phyloP scores from a whole-genome alignment of 306 rosid genomes.

The Rosa rugosa region DNA sequence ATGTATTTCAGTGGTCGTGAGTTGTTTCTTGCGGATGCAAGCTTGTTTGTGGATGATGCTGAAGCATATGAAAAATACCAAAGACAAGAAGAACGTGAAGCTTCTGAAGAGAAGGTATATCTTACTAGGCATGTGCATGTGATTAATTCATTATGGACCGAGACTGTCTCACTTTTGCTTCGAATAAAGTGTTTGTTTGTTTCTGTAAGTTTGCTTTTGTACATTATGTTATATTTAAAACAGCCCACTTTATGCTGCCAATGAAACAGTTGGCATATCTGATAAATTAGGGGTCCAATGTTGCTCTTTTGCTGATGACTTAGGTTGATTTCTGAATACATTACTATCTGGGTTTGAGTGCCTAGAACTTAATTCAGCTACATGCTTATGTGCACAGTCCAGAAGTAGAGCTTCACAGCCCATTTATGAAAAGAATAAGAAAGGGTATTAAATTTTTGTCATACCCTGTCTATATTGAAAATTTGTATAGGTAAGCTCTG shows the following conservation, averaged over 20 bases:
- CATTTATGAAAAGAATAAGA: neutral
- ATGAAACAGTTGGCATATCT: neutral
- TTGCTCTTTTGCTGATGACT: neutral
- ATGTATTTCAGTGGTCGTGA: conserved; percentile 50
- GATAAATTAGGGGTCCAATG: neutral
- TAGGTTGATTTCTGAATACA: neutral
- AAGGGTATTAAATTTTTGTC: neutral
- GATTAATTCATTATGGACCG: neutral
- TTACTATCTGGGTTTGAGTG: neutral
- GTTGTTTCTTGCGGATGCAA: conserved; percentile 88
- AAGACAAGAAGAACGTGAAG: conserved; percentile 60
- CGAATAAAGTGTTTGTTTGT: neutral
- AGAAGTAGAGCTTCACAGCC: neutral
- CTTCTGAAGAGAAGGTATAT: conserved; percentile 54
- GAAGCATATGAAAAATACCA: conserved; percentile 87
- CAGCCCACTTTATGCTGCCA: neutral
- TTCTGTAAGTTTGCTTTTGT: neutral
- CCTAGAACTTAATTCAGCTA: neutral
- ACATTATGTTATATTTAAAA: neutral
- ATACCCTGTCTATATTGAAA: neutral
- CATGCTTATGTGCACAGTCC: neutral
- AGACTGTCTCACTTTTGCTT: neutral
- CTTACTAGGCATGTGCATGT: neutral
- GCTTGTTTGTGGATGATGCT: conserved; percentile 93
- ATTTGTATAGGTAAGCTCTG: neutral